Conservation (phyloP, 2,329 filamentous ascomycete genomes). For the Zasmidium cellare region DNA sequence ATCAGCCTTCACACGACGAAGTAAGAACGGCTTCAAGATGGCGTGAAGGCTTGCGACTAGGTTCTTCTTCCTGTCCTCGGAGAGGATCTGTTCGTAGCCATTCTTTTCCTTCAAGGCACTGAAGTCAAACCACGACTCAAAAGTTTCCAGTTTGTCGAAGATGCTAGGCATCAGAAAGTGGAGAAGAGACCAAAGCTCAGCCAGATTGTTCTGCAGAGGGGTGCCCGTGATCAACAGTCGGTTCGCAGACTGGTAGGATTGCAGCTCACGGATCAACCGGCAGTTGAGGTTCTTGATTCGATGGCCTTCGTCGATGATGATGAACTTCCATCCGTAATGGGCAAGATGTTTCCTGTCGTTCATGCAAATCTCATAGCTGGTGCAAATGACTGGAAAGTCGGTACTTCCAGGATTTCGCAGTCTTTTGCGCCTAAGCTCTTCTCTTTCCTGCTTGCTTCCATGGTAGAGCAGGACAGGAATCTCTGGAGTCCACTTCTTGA, state of each 20-base stretch:
- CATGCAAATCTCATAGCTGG: slow-evolving; percentile 94
- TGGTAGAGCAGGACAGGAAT: slow-evolving; percentile 93
- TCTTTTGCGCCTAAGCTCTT: slow-evolving; percentile 68
- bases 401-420: slow-evolving; percentile 69
- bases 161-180: slow-evolving; percentile 92
- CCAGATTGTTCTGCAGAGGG: slow-evolving; percentile 90
- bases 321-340: slow-evolving; percentile 92
- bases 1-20: slow-evolving; percentile 88
- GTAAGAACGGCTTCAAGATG: slow-evolving; percentile 85
- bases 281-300: slow-evolving; percentile 97
- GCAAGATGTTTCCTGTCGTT: slow-evolving; percentile 79
- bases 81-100: slow-evolving; percentile 74
- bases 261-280: slow-evolving; percentile 82
- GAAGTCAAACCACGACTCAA: slow-evolving; percentile 97
- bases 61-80: slow-evolving; percentile 74
- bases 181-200: slow-evolving; percentile 90
- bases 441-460: slow-evolving; percentile 76
- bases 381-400: slow-evolving; percentile 88
- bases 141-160: slow-evolving; percentile 89
- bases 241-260: slow-evolving; percentile 86
- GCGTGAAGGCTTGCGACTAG: slow-evolving; percentile 87
- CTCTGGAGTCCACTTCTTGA: slow-evolving; percentile 81
- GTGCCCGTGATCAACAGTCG: slow-evolving; percentile 92
- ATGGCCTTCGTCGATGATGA: slow-evolving; percentile 97
- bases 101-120: slow-evolving; percentile 84